Percentiles rank a stretch among this genome's conserved stretches.
Evolutionary conservation across 805 yeast species (phyloP).

Genomic region (Sugiyamaella americana): DNA sequence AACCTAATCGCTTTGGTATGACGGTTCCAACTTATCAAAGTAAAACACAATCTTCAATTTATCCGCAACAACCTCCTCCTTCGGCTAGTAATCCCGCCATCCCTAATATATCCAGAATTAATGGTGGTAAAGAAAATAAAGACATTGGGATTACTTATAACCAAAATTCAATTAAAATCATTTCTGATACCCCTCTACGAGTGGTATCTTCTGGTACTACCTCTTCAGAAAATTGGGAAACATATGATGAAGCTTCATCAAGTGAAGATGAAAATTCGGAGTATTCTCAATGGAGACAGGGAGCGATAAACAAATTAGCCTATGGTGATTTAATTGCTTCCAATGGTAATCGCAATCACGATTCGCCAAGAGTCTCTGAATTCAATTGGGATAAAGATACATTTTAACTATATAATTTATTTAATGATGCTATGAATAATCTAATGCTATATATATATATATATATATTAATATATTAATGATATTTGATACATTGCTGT

Average conservation of each 20-base stretch:
- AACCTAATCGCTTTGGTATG: too few relatives aligned
- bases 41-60: background rate
- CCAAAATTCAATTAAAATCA: background rate
- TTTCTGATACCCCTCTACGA: background rate
- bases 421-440: background rate
- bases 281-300: conserved; percentile 17
- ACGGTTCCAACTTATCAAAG: too few relatives aligned
- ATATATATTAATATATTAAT: too few relatives aligned
- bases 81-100: too few relatives aligned
- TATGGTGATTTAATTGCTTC: background rate
- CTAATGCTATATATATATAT: too few relatives aligned
- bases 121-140: background rate
- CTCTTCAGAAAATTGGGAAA: conserved; percentile 20
- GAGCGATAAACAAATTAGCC: conserved; percentile 13
- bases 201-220: conserved; percentile 7
- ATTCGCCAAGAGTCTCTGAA: conserved; percentile 18
- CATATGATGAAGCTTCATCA: conserved; percentile 1
- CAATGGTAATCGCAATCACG: conserved; percentile 1
- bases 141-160: background rate
- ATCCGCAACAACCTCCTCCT: too few relatives aligned
- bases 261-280: conserved; percentile 19
- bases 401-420: conserved; percentile 11
- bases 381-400: conserved; percentile 28
- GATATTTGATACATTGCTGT: too few relatives aligned
- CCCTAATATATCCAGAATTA: too few relatives aligned